phyloP scores from a whole-genome alignment of 2,329 filamentous ascomycete species.

The Alternaria atra region DNA sequence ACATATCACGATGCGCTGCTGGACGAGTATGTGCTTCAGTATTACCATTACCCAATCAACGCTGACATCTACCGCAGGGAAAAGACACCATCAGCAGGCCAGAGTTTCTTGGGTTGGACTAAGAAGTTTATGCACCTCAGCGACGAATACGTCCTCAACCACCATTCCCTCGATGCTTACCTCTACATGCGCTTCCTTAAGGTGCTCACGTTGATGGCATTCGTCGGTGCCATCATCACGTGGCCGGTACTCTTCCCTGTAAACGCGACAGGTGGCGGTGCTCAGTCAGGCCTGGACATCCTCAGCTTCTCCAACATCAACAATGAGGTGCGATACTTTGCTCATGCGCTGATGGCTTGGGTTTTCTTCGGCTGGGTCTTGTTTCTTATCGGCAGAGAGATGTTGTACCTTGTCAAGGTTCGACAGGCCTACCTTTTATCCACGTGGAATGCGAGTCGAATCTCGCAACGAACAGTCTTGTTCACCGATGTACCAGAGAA shows the following conservation, averaged over 20 bases:
- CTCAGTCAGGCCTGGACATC: conserved; percentile 49
- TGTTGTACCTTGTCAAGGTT: conserved; percentile 57
- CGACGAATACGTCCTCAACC: conserved; percentile 57
- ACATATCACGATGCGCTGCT: conserved; percentile 55
- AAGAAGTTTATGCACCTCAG: conserved; percentile 54
- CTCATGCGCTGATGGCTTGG: conserved; percentile 54
- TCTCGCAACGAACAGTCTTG: conserved; percentile 59
- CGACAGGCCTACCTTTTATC: conserved; percentile 59
- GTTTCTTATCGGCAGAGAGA: conserved; percentile 57
- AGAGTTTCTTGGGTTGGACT: conserved; percentile 64
- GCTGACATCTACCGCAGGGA: not conserved
- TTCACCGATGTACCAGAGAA: conserved; percentile 58
- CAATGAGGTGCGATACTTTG: conserved; percentile 49
- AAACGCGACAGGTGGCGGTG: conserved; percentile 53
- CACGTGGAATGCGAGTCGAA: conserved; percentile 53
- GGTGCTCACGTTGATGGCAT: conserved; percentile 54
- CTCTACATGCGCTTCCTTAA: conserved; percentile 59
- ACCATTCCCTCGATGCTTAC: conserved; percentile 60
- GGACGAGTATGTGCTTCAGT: conserved; percentile 26
- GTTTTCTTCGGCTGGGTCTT: conserved; percentile 56
- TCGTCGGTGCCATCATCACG: conserved; percentile 55
- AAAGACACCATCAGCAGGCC: conserved; percentile 56
- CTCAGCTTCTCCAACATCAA: conserved; percentile 40
- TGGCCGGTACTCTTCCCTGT: conserved; percentile 59
- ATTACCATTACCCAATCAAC: conserved; percentile 33